Evolutionary conservation across 352 stramenopile genomes (phyloP), one percentile per base, ranked within the genome.

Genomic region (Phytophthora hybrid): DNA sequence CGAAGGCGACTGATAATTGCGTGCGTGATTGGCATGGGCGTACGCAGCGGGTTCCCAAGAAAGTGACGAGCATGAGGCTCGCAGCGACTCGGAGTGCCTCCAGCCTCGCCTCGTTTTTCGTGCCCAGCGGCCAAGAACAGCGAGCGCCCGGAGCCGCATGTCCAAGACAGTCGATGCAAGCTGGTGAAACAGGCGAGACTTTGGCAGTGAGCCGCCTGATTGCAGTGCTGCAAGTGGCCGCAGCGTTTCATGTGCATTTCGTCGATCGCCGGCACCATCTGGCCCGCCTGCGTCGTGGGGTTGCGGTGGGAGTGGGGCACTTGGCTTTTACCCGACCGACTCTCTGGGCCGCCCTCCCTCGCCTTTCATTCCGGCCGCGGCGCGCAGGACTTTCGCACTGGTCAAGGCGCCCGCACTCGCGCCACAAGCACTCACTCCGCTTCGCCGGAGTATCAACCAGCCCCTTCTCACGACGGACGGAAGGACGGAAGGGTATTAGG

Each of bases 311-410:
- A 60, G 59, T 21, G 61, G 67, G 61, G 23, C 37, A 11, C 21
- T 51, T 61, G 66, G 67, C 55, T 69, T 79, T 77, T 80, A 77
- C 73, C 51, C 61, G 49, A 74, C 73, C 62, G 68, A 76, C 73
- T 79, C 68, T 79, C 62, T 79, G 37, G 57, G 31, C 19, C 55
- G 11, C 34, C 34, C 29, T 52, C 55, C 54, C 49, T 31, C 53
- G 52, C 59, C 53, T 63, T 73, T 68, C 63, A 74, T 71, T 79
- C 51, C 56, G 21, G 14, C 54, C 54, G 39, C 47, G 14, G 29
- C 26, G 58, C 51, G 63, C 49, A 63, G 23, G 62, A 73, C 73
- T 76, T 79, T 58, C 68, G 62, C 57, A 61, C 57, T 76, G 55
- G 19, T 31, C 49, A 57, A 78, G 51, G 37, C 60, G 21, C 19